Evolutionary conservation across 345 rosid genomes (phyloP).

Genomic region (Moricandia moricandioides): DNA sequence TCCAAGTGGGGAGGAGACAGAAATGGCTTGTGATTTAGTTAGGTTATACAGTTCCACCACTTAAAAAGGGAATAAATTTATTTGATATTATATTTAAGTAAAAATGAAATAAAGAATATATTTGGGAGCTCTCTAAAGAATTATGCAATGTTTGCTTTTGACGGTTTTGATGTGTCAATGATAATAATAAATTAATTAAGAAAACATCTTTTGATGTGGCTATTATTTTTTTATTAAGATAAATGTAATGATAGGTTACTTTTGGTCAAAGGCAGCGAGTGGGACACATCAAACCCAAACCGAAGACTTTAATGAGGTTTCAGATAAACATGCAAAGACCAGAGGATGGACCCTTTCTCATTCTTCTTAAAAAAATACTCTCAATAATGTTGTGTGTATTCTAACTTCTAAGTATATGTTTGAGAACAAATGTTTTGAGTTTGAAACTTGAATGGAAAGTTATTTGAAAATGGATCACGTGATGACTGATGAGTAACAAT

Average conservation of each 20-base stretch:
- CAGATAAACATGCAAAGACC: conserved; percentile 35
- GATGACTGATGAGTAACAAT: not conserved
- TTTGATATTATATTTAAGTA: not conserved
- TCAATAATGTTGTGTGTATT: not conserved
- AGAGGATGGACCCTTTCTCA: conserved; percentile 1
- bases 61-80: conserved; percentile 3
- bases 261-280: conserved; percentile 40
- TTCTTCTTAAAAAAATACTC: conserved; percentile 14
- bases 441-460: not conserved
- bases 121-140: conserved; percentile 23
- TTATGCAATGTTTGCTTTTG: conserved; percentile 18
- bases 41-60: conserved; percentile 23
- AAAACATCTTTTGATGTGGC: conserved; percentile 26
- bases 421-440: conserved; percentile 20
- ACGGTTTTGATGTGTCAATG: conserved; percentile 11
- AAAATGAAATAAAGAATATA: conserved; percentile 15
- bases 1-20: conserved; percentile 15
- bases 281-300: conserved; percentile 21
- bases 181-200: conserved; percentile 21
- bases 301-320: conserved; percentile 31
- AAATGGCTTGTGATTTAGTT: conserved; percentile 9
- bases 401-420: not conserved
- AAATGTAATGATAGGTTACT: conserved; percentile 37
- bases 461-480: conserved; percentile 1
- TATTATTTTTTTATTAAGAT: not conserved